Evolutionary conservation across 352 stramenopile species (phyloP), one percentile per base, ranked within the genome.

Genomic region (Globisporangium canariense): DNA sequence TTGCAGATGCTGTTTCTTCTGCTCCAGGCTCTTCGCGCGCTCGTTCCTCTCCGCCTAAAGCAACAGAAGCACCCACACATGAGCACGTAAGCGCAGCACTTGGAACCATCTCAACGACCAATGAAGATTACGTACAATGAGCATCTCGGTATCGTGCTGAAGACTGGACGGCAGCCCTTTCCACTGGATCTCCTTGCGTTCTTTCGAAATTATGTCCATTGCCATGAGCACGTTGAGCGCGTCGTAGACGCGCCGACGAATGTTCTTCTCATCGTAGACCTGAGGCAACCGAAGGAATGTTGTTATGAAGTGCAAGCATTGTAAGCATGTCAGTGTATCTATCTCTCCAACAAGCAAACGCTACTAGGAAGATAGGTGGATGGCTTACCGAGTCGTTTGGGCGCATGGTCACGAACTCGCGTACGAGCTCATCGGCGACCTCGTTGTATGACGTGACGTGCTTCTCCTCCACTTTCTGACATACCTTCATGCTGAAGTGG

Each of bases 151-250:
- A 60, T 98, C 88, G 49, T 97, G 81, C 58, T 95, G 78, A 30
- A 90, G 64, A 73, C 89, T 93, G 41, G 80, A 87, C 18, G 83
- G 84, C 40, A 95, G 74, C 6, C 82, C 89, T 69, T 85, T 94
- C 86, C 83, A 97, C 43, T 78, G 77, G 66, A 94, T 98, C 60
- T 97, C 86, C 66, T 98, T 97, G 25, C 97, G 96, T 62, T 99
- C 94, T 74, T 99, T 99, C 32, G 85, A 93, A 59, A 99, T 99
- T 58, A 99, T 99, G 53, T 99, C 96, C 93, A 99, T 98, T 13
- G 97, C 97, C 93, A 98, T 98, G 28, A 99, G 75, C 16, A 99
- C 97, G 70, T 99, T 99, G 14, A 99, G 75, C 34, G 96, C 96
- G 66, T 99, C 97, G 64, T 99, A 99, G 7, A 99, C 96, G 56